Evolutionary conservation across 169 alveolate genomes (phyloP).

Genomic region (Besnoitia besnoiti): DNA sequence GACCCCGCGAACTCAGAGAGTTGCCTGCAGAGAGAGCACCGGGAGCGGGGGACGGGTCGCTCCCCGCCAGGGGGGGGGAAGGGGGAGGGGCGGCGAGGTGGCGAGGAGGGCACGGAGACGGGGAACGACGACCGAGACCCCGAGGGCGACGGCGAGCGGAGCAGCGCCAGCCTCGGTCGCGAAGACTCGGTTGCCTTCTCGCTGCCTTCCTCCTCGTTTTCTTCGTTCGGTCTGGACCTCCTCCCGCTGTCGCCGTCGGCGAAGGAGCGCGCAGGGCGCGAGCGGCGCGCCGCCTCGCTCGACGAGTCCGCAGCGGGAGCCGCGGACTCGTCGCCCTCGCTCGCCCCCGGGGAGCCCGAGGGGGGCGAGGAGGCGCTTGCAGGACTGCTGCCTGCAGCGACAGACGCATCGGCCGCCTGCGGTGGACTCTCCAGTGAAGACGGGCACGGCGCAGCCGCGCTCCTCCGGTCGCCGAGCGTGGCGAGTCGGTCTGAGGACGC

Average conservation of each 20-base stretch:
- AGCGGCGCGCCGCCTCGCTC: neutral
- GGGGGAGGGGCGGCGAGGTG: neutral
- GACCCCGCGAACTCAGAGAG: neutral
- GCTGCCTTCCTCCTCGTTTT: neutral
- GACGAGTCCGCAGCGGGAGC: neutral
- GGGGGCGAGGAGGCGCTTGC: neutral
- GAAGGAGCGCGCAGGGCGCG: neutral
- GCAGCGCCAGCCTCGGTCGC: neutral
- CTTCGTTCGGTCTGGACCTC: no score
- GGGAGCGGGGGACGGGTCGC: neutral
- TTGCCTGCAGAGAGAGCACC: neutral
- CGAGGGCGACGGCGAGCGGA: neutral
- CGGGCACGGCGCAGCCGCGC: neutral
- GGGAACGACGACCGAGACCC: neutral
- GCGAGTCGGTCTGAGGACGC: slow-evolving; percentile 35
- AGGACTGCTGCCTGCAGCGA: neutral
- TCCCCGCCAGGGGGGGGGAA: neutral
- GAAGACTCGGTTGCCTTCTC: neutral
- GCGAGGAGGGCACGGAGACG: neutral
- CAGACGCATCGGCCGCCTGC: neutral
- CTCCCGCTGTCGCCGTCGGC: neutral
- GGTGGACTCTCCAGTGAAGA: neutral
- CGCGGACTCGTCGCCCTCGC: neutral
- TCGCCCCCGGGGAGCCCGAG: neutral
- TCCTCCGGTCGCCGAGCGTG: neutral